Evolutionary conservation across 257 asterid species (phyloP).

Genomic region (Ballota nigra): DNA sequence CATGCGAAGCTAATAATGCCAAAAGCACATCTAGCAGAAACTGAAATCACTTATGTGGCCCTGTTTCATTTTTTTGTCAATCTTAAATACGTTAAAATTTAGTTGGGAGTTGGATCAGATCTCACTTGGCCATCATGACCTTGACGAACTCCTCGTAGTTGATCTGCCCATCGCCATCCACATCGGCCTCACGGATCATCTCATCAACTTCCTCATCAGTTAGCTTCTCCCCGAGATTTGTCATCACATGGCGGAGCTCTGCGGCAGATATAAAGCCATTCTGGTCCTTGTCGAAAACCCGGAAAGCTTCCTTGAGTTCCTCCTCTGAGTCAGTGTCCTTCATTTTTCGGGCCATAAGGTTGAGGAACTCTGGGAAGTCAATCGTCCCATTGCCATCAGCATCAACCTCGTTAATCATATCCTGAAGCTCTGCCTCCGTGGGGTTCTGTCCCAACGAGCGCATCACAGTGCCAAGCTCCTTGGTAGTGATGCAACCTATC

Average conservation of each 20-base stretch:
- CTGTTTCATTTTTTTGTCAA: slow-evolving; percentile 33
- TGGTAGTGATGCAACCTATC: slow-evolving; percentile 58
- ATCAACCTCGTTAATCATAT: slow-evolving; percentile 63
- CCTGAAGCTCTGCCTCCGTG: slow-evolving; percentile 58
- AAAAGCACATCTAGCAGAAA: slow-evolving; percentile 44
- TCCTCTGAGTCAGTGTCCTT: slow-evolving; percentile 59
- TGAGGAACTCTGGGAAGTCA: slow-evolving; percentile 61
- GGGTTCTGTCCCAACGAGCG: slow-evolving; percentile 64
- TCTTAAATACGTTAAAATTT: slow-evolving; percentile 32
- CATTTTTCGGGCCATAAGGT: slow-evolving; percentile 61
- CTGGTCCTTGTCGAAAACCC: slow-evolving; percentile 60
- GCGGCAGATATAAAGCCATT: slow-evolving; percentile 58
- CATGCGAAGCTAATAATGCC: too few relatives aligned
- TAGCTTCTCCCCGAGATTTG: slow-evolving; percentile 67
- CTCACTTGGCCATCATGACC: slow-evolving; percentile 79
- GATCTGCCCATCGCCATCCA: slow-evolving; percentile 72
- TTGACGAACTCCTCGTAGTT: slow-evolving; percentile 72
- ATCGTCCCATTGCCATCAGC: slow-evolving; percentile 60
- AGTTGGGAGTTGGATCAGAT: slow-evolving; percentile 31
- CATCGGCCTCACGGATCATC: slow-evolving; percentile 68
- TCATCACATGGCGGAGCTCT: slow-evolving; percentile 61
- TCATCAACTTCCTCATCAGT: slow-evolving; percentile 55
- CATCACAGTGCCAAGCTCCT: slow-evolving; percentile 61
- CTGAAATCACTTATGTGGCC: slow-evolving; percentile 37
- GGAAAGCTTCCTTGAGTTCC: slow-evolving; percentile 61